Evolutionary conservation across 2,329 filamentous ascomycete species (phyloP), one percentile per base, ranked within the genome.

Genomic region (Cytospora schulzeri): DNA sequence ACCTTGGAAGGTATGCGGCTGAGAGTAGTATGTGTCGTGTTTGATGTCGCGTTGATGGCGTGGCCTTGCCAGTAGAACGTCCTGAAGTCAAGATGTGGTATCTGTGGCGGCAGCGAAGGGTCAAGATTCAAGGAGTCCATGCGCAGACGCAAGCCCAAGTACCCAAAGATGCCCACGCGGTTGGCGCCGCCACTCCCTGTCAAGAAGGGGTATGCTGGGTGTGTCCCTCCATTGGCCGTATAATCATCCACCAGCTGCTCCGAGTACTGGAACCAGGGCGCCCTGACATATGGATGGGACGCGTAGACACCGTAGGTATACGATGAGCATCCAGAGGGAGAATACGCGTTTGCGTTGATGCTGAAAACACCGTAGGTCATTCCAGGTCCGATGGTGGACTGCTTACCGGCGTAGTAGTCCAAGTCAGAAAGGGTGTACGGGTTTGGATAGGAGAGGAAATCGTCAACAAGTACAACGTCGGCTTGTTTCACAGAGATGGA

Each of bases 401-500:
- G 65, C 54, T 62, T 66, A 3, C 57, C 57, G 15, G 65, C 65
- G 22, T 66, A 66, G 19, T 66, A 66, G 12, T 66, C 62, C 5
- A 66, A 55, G 14, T 66, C 51, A 7, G 65, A 58, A 4, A 66
- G 62, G 3, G 65, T 52, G 15, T 65, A 65, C 3, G 50, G 17
- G 26, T 66, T 66, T 1, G 65, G 65, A 11, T 65, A 66, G 28
- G 63, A 33, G 11, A 66, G 58, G 48, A 66, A 66, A 50, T 66
- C 65, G 19, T 66, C 65, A 24, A 66, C 26, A 11, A 66, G 65
- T n/a, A 66, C 65, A 15, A 66, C 58, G n/a, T 66, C 65, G 3
- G 65, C 65, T 55, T 66, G 65, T 22, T 66, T 66, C 9, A 66
- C 65, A 1, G 62, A 64, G 41, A 17, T 83, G 22, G 81, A 85